Conservation (phyloP, 345 rosid species). For the Moricandia arvensis region DNA sequence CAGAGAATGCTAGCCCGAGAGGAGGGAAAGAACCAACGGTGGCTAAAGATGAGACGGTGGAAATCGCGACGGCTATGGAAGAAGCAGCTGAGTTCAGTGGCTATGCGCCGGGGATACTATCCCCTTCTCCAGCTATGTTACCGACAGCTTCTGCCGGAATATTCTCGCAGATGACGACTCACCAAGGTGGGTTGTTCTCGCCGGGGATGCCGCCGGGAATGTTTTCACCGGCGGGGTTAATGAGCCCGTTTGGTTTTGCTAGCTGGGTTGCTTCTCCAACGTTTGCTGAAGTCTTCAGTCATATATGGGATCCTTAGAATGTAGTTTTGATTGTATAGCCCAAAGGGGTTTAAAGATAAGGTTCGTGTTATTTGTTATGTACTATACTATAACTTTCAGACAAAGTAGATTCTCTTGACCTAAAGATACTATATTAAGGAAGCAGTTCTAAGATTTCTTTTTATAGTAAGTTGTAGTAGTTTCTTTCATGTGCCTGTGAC, state of each 20-base stretch:
- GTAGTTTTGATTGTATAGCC: neutral
- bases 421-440: constrained; percentile 2
- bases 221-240: constrained; percentile 56
- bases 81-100: constrained; percentile 38
- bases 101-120: constrained; percentile 64
- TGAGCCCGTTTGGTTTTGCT: constrained; percentile 51
- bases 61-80: constrained; percentile 30
- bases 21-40: too few relatives aligned
- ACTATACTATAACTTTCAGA: constrained; percentile 10
- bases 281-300: constrained; percentile 52
- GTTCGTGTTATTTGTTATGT: neutral
- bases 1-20: too few relatives aligned
- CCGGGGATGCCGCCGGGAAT: too few relatives aligned
- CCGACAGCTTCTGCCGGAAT: constrained; percentile 46
- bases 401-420: constrained; percentile 3
- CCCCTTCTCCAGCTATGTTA: constrained; percentile 65
- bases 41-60: too few relatives aligned
- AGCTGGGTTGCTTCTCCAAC: constrained; percentile 48
- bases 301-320: constrained; percentile 44
- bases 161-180: constrained; percentile 65
- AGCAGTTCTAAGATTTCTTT: neutral
- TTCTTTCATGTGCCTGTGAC: too few relatives aligned
- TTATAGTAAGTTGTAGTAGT: neutral
- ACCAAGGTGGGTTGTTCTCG: constrained; percentile 31
- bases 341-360: constrained; percentile 19